Base-by-base conservation (phyloP, 108 stramenopile genomes). In the Ochromonas danica region DNA sequence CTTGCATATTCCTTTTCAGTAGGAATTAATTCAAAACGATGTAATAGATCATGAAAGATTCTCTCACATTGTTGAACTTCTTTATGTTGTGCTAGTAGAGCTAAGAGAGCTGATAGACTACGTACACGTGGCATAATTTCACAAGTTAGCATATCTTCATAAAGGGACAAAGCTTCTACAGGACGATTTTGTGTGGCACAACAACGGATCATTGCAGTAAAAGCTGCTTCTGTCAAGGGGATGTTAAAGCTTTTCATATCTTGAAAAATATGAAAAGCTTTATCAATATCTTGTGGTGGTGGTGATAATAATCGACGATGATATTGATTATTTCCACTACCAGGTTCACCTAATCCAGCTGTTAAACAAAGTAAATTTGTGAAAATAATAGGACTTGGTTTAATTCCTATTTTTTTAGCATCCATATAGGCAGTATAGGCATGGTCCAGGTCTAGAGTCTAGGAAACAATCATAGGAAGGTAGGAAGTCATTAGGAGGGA, bases 311-410 rank as follows among this genome's bases (percentile, higher is more conserved):
- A n/a, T n/a, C n/a, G n/a, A n/a, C n/a, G n/a, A n/a, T n/a, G n/a
- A n/a, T n/a, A n/a, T n/a, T n/a, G n/a, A 51, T 22, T 22, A 51
- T 51, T 51, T 3, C 30, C 31, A 67, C 63, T 35, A 10, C 63
- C 63, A 31, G 17, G 63, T 6, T 67, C 63, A 36, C 63, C 63
- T 67, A 67, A 67, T 10, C 63, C 63, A 35, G 63, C 63, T 25
- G 63, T 67, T 25, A 67, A 25, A 31, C 30, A 35, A 10, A 67
- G 31, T 25, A 67, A 67, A 36, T 67, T 67, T 6, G 63, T 67
- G 31, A 14, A 67, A 14, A 33, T 35, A 67, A 14, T 22, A 36
- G 17, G 17, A 36, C 10, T 67, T 10, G 35, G 63, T 67, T 3
- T 28, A 33, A 31, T 31, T 36, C 63, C 63, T 35, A 14, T 67